Conservation (phyloP, 75 land plant species). For the Picea glauca region DNA sequence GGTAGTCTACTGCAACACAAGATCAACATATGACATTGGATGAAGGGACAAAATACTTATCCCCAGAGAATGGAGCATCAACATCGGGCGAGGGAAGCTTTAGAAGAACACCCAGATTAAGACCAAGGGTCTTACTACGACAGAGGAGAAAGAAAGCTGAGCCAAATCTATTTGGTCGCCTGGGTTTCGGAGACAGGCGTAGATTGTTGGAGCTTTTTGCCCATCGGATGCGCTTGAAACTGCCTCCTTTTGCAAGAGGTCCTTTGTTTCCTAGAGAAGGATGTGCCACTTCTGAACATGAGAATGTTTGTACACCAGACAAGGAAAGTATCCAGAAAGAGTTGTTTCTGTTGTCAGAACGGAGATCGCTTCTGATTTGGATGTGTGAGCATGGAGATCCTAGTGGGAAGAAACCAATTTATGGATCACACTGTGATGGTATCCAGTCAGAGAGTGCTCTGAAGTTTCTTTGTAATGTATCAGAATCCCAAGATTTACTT, state of each 20-base stretch:
- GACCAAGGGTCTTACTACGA: not conserved
- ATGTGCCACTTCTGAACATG: not conserved
- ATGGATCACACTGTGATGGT: no score
- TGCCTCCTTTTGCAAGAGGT: conserved; percentile 27
- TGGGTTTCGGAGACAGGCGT: conserved; percentile 69
- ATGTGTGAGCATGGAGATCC: no score
- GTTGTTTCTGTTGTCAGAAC: no score
- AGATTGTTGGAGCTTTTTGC: conserved; percentile 61
- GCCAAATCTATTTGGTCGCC: conserved; percentile 29
- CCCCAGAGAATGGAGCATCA: not conserved
- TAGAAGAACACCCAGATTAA: not conserved
- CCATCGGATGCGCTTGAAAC: conserved; percentile 29
- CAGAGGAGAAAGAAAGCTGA: not conserved
- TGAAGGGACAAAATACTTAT: not conserved
- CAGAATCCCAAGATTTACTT: no score
- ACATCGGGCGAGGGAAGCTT: not conserved
- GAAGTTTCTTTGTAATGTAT: no score
- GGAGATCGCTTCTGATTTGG: no score
- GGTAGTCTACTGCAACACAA: not conserved
- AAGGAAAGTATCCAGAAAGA: no score
- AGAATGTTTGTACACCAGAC: not conserved
- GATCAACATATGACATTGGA: not conserved
- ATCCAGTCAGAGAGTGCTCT: no score
- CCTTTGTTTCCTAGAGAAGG: conserved; percentile 43
- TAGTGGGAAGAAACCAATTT: no score